Percentiles rank a stretch among this genome's conserved stretches.
Evolutionary conservation across 768 basidiomycete genomes (phyloP).

Genomic region (Tylopilus cervinicoccineus): DNA sequence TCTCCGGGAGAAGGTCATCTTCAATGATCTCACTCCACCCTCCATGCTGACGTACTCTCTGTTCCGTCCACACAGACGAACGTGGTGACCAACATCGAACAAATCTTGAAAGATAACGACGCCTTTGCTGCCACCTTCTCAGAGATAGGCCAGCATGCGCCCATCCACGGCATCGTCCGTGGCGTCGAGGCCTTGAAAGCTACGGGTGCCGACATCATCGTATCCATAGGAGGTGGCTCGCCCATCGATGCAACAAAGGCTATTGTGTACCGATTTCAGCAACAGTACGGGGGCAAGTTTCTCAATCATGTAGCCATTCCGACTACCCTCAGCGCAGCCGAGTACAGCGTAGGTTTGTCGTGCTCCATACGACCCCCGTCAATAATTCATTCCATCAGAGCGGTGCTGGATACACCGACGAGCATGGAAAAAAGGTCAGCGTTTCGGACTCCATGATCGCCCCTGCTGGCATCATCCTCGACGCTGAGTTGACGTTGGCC

Average conservation of each 20-base stretch:
- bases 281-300: slow-evolving; percentile 49
- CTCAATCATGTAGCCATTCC: slow-evolving; percentile 74
- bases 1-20: slow-evolving; percentile 53
- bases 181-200: slow-evolving; percentile 55
- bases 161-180: slow-evolving; percentile 58
- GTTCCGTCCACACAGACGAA: slow-evolving; percentile 18
- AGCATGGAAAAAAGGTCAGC: slow-evolving; percentile 57
- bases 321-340: slow-evolving; percentile 77
- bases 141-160: slow-evolving; percentile 71
- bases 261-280: slow-evolving; percentile 58
- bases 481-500: slow-evolving; percentile 66
- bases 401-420: slow-evolving; percentile 68
- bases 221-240: slow-evolving; percentile 77
- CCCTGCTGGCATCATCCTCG: slow-evolving; percentile 72
- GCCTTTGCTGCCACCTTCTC: slow-evolving; percentile 69
- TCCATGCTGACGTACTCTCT: slow-evolving; percentile 10
- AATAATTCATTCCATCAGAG: slow-evolving; percentile 34
- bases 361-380: not conserved
- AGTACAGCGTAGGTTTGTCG: slow-evolving; percentile 53
- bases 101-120: slow-evolving; percentile 49
- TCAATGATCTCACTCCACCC: not conserved
- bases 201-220: slow-evolving; percentile 59
- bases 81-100: slow-evolving; percentile 23
- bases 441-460: slow-evolving; percentile 55
- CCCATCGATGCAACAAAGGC: slow-evolving; percentile 77